Conservation (phyloP, 495 filamentous ascomycete genomes). For the Aspergillus bertholletiae region DNA sequence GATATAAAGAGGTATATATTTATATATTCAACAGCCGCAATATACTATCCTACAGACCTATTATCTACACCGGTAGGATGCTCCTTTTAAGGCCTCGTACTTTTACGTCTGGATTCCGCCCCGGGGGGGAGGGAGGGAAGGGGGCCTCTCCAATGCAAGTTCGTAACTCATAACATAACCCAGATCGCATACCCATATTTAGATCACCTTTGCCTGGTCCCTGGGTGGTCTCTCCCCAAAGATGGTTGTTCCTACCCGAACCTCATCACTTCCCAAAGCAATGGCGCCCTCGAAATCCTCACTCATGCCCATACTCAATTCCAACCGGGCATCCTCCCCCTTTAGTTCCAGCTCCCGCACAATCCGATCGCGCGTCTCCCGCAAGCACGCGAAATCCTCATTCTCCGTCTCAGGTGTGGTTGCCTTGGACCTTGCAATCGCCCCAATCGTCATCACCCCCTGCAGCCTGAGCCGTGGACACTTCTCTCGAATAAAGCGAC, state of each 20-base stretch:
- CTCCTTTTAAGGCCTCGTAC: no score
- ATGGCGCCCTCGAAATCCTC: conserved; percentile 92
- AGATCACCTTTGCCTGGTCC: conserved; percentile 56
- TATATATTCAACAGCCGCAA: neutral
- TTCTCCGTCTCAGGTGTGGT: conserved; percentile 75
- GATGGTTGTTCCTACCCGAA: conserved; percentile 92
- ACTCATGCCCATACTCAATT: conserved; percentile 85
- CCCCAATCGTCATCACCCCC: conserved; percentile 96
- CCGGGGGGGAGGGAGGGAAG: no score
- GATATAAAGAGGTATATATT: conserved; percentile 18
- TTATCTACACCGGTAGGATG: neutral
- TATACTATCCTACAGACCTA: neutral
- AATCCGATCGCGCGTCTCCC: conserved; percentile 64
- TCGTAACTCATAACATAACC: conserved; percentile 11
- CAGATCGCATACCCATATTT: conserved; percentile 9
- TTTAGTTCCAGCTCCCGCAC: conserved; percentile 45
- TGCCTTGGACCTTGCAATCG: conserved; percentile 75
- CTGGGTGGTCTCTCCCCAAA: conserved; percentile 79
- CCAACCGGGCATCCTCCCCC: conserved; percentile 41
- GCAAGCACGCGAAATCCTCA: conserved; percentile 76
- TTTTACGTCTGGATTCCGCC: neutral
- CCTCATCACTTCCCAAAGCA: conserved; percentile 77
- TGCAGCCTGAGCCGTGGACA: conserved; percentile 72
- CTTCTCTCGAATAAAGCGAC: conserved; percentile 58
- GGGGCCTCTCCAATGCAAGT: neutral